Base-by-base conservation (phyloP, 306 rosid genomes). In the Gynostemma pentaphyllum region DNA sequence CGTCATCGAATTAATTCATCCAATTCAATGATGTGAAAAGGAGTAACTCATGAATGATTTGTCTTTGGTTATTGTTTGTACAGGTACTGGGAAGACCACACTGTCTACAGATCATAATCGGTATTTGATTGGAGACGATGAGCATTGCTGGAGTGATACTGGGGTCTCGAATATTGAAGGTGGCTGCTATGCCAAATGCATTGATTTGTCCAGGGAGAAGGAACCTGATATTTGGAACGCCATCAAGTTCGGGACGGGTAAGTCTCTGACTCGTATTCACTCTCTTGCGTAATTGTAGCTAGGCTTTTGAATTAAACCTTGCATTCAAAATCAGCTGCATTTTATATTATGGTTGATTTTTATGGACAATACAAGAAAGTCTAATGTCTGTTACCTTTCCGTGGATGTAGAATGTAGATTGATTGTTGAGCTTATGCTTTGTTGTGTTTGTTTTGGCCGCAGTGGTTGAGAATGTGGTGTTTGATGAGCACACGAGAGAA, bases 171-270 rank as follows among this genome's bases (percentile, higher is more conserved):
- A 90, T 71, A 90, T 87, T 49, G 97, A 87, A 83, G 95, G 97
- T 40, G 97, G 97, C 13, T 90, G 95, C 78, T 87, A 90, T 73
- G 97, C 97, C 9, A 90, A 90, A 77, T 90, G 97, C 80, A 78
- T 87, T 32, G 97, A 90, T 72, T 82, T 90, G 62, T 83, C 94
- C 2, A n/a, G 42, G 45, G 95, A 87, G 23, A 87, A 85, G 59
- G 97, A 90, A 41, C 96, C 94, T 8, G 94, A 90, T 76, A 90
- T 90, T 56, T 90, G 90, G 88, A 90, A 87, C 40, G 94, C 97
- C 2, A 87, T 90, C 80, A 81, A 82, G 76, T 90, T 90, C 61
- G 97, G 96, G 21, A 85, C 97, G 11, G 90, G 94, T 87, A 84
- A 39, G 22, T 50, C 26, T 36, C 24, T 1, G 9, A 9, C 37